phyloP scores from a whole-genome alignment of 2,329 filamentous ascomycete species.

The Acrocalymma vagum region DNA sequence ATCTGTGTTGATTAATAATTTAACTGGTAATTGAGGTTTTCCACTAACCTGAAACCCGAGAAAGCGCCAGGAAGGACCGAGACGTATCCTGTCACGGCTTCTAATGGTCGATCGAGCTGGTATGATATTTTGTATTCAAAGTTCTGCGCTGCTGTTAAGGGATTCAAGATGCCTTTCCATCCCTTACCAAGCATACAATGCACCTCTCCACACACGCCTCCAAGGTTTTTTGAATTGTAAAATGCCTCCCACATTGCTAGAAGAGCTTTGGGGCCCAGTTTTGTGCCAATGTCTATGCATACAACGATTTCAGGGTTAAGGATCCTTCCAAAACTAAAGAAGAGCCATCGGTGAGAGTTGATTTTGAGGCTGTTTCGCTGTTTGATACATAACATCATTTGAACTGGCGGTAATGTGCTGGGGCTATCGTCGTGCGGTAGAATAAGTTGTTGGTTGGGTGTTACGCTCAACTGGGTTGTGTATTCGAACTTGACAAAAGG shows the following conservation, averaged over 20 bases:
- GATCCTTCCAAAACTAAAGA: conserved; percentile 94
- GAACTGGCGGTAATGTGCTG: conserved; percentile 86
- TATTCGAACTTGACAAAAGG: conserved; percentile 74
- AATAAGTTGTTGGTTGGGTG: conserved; percentile 91
- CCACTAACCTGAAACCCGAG: conserved; percentile 76
- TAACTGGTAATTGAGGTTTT: neutral
- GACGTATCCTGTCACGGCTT: conserved; percentile 95
- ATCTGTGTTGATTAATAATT: conserved; percentile 65
- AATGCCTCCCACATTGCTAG: conserved; percentile 94
- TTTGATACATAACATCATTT: conserved; percentile 99
- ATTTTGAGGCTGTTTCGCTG: conserved; percentile 99
- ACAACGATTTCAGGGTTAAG: conserved; percentile 95
- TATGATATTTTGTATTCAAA: conserved; percentile 99
- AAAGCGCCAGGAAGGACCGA: conserved; percentile 97
- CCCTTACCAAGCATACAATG: conserved; percentile 87
- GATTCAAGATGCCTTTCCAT: conserved; percentile 89
- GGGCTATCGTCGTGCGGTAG: conserved; percentile 77
- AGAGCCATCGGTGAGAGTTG: conserved; percentile 97
- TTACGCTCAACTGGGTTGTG: conserved; percentile 94
- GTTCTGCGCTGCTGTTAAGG: conserved; percentile 91
- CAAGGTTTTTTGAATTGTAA: conserved; percentile 98
- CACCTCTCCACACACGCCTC: conserved; percentile 96
- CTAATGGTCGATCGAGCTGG: conserved; percentile 94
- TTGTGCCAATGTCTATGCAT: conserved; percentile 92
- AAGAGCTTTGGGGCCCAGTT: conserved; percentile 87